Conservation (phyloP, 257 asterid species). For the Plantago ovata region DNA sequence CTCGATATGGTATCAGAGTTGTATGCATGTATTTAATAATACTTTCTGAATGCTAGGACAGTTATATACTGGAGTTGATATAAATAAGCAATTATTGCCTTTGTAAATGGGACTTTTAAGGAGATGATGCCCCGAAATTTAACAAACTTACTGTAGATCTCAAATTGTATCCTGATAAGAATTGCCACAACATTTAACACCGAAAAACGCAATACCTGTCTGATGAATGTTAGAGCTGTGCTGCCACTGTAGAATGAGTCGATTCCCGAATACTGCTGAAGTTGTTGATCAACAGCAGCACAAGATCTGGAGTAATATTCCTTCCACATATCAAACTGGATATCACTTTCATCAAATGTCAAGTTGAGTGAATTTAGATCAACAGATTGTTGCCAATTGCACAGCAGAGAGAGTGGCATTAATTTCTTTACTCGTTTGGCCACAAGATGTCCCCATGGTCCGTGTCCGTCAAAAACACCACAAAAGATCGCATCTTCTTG, state of each 20-base stretch:
- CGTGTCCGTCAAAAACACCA: slow-evolving; percentile 89
- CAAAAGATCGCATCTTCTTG: slow-evolving; percentile 67
- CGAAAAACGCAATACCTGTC: slow-evolving; percentile 43
- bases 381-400: slow-evolving; percentile 59
- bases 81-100: too few relatives aligned
- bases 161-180: background rate
- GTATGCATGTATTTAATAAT: too few relatives aligned
- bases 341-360: slow-evolving; percentile 13
- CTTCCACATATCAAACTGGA: slow-evolving; percentile 50
- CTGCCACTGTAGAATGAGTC: slow-evolving; percentile 74
- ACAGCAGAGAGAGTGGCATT: slow-evolving; percentile 56
- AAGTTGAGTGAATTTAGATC: slow-evolving; percentile 24
- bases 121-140: too few relatives aligned
- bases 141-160: background rate
- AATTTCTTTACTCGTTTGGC: slow-evolving; percentile 51
- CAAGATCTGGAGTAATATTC: slow-evolving; percentile 55
- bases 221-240: slow-evolving; percentile 56
- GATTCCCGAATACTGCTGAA: slow-evolving; percentile 38
- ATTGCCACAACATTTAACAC: background rate
- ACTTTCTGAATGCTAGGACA: too few relatives aligned
- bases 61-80: too few relatives aligned
- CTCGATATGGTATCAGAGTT: too few relatives aligned
- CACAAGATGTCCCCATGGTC: slow-evolving; percentile 82
- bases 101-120: too few relatives aligned
- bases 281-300: slow-evolving; percentile 58